These are phyloP conservation scores for Thermoascus crustaceus DNA, from an alignment of 2,329 filamentous ascomycete genomes.

Conservation along the genomic window DNA sequence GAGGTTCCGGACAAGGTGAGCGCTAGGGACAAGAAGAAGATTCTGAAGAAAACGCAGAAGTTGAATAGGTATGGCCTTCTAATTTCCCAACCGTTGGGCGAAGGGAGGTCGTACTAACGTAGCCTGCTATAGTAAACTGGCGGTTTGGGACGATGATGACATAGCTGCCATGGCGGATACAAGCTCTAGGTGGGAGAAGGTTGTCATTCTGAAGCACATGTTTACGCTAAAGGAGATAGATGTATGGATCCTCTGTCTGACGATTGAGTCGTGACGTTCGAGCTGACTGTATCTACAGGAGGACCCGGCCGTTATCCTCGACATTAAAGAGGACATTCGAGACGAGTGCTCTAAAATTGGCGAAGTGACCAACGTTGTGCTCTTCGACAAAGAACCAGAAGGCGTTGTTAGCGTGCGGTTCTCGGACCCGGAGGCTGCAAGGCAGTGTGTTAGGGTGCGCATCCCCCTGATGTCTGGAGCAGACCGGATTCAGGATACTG, in stretches of 20 bases:
- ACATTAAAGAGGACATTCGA: conserved; percentile 90
- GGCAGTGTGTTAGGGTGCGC: conserved; percentile 54
- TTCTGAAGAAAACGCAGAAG: conserved; percentile 85
- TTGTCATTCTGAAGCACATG: conserved; percentile 85
- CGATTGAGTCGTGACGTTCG: neutral
- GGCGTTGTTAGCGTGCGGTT: conserved; percentile 85
- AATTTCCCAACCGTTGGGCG: neutral
- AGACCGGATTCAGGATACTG: neutral
- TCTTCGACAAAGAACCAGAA: conserved; percentile 79
- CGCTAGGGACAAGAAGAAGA: conserved; percentile 72
- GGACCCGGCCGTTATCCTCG: conserved; percentile 71
- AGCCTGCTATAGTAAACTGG: conserved; percentile 57
- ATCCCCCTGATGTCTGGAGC: neutral
- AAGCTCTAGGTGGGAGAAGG: conserved; percentile 59
- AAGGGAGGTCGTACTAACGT: conserved; percentile 11
- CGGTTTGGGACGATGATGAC: conserved; percentile 93
- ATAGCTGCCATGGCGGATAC: conserved; percentile 51
- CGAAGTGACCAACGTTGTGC: conserved; percentile 77
- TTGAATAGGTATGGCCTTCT: conserved; percentile 53
- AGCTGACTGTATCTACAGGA: conserved; percentile 40
- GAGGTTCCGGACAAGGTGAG: conserved; percentile 49
- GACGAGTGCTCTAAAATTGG: conserved; percentile 85
- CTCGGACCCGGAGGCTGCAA: conserved; percentile 59
- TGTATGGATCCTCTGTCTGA: conserved; percentile 19
- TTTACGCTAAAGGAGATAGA: conserved; percentile 81